Conservation (phyloP, 768 basidiomycete genomes). For the Sporobolomyces roseus region DNA sequence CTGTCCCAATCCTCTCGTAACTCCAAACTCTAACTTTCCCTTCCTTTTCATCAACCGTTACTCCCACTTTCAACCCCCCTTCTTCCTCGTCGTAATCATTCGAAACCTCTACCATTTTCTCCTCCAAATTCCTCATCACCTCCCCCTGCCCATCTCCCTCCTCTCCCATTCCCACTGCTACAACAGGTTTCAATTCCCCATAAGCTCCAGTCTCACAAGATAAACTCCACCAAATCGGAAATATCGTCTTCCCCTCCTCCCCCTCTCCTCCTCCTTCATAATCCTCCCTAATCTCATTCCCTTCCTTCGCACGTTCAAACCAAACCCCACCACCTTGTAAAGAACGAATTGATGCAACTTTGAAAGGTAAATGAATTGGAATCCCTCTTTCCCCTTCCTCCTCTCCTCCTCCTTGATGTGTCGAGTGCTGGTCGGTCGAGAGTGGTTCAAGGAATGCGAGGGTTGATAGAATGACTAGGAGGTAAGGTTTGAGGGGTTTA, state of each 20-base stretch:
- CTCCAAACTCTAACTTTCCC: conserved; percentile 31
- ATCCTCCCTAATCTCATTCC: neutral
- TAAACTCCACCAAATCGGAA: conserved; percentile 6
- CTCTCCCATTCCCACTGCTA: neutral
- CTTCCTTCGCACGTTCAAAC: conserved; percentile 21
- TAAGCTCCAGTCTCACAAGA: neutral
- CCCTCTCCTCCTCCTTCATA: neutral
- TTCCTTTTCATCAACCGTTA: conserved; percentile 22
- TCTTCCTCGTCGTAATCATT: too few species aligned
- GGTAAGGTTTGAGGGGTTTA: neutral
- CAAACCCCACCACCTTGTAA: conserved; percentile 9
- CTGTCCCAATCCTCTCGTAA: conserved; percentile 16
- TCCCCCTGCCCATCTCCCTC: neutral
- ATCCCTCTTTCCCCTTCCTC: conserved; percentile 7
- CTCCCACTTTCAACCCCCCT: neutral
- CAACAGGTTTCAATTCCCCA: neutral
- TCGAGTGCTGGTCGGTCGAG: neutral
- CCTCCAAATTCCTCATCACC: conserved; percentile 5
- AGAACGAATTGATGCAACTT: neutral
- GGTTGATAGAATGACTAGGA: conserved; percentile 32
- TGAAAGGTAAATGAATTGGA: conserved; percentile 33
- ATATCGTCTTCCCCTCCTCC: neutral
- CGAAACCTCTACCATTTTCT: conserved; percentile 23
- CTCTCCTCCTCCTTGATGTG: neutral
- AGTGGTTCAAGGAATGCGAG: conserved; percentile 17